Evolutionary conservation across 2,329 filamentous ascomycete species (phyloP), one percentile per base, ranked within the genome.

Genomic region (Fusarium praegraminearum): DNA sequence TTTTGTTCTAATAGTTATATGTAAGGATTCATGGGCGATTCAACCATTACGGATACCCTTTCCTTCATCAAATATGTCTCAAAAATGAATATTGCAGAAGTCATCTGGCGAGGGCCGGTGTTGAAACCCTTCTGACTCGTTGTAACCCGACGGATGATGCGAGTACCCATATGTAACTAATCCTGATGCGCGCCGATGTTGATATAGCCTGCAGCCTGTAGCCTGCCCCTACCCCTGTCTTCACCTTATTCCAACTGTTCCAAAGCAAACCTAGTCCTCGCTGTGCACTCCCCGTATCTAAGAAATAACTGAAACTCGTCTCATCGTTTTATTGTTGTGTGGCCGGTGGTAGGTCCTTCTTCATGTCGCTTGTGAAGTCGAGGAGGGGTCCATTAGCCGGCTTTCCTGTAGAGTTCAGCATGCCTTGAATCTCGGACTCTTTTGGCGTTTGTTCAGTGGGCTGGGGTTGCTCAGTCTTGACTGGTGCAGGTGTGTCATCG

Each of bases 321-420:
- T 32, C 57, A n/a, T 62, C 41, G 45, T 71, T 60, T 75, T 67
- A 76, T 72, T 70, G 57, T 53, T 72, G 69, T 16, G 65, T 65
- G 26, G 62, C 70, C 30, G 75, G 60, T 6, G 85, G 85, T 38
- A 89, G 71, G 26, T 80, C 76, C 60, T 83, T 84, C 76, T 84
- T 84, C 75, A 89, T 44, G 60, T 89, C 87, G 13, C 83, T 73
- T 18, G 84, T 80, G 61, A 90, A 89, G 74, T 90, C 85, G 35
- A 89, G 81, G 49, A 89, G 76, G 2, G 86, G 84, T 0, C 86
- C 85, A 1, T 83, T 77, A 7, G 81, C 78, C 20, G 79, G 81
- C 59, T 80, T 82, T 15, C 85, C 84, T 7, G 86, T 88, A 11
- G 81, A 76, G 32, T 79, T 73, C 20, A 88, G 78, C 76, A 87